These are phyloP conservation scores for Zymoseptoria brevis DNA, from an alignment of 2,329 filamentous ascomycete genomes.

Conservation along the genomic window DNA sequence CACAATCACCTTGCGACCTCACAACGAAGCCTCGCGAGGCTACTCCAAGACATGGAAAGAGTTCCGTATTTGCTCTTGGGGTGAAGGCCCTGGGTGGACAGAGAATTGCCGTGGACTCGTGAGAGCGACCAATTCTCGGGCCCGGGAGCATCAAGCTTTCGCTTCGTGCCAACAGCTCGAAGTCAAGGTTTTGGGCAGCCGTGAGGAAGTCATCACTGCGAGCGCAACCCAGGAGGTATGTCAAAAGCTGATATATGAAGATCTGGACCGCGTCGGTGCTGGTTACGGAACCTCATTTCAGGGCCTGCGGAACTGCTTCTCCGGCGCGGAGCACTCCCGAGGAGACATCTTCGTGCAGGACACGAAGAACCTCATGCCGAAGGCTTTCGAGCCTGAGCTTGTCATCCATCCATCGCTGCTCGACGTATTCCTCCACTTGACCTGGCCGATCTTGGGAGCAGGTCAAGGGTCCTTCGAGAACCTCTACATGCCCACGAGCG, in stretches of 20 bases:
- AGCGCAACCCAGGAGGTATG: background rate
- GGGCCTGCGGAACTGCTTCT: background rate
- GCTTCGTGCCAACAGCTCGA: background rate
- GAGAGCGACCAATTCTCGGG: background rate
- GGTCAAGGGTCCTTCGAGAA: background rate
- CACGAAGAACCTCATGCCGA: background rate
- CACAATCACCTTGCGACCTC: background rate
- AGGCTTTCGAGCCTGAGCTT: background rate
- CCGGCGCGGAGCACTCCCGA: background rate
- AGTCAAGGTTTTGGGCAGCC: background rate
- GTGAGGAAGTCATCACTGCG: background rate
- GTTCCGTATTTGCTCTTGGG: constrained; percentile 2
- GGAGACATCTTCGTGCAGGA: background rate
- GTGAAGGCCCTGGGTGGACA: background rate
- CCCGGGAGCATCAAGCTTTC: background rate
- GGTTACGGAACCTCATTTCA: background rate
- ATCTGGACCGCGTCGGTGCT: background rate
- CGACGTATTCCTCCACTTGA: constrained; percentile 1
- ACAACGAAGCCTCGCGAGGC: background rate
- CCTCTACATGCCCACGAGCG: constrained; percentile 1
- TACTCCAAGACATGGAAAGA: constrained; percentile 1
- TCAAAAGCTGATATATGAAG: background rate
- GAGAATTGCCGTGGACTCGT: constrained; percentile 4
- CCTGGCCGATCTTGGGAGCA: constrained; percentile 1
- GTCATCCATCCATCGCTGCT: background rate